phyloP scores from a whole-genome alignment of 768 basidiomycete genomes.

The Leccinum fibrillosum region DNA sequence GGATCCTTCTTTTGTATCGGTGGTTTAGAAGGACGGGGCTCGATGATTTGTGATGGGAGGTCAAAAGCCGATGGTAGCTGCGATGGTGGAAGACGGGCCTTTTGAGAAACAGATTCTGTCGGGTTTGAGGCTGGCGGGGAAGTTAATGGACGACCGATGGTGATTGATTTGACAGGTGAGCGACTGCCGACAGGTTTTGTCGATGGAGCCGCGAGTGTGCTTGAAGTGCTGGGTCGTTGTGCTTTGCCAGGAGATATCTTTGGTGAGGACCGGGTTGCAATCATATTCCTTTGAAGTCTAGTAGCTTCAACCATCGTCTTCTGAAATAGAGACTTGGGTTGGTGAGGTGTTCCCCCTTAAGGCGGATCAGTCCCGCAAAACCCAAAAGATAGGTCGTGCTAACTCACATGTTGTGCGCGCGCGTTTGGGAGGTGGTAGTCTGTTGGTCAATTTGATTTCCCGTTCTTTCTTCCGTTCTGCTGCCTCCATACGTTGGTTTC shows the following conservation, averaged over 20 bases:
- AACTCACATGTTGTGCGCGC: slow-evolving; percentile 57
- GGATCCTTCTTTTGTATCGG: slow-evolving; percentile 57
- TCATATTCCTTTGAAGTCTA: slow-evolving; percentile 62
- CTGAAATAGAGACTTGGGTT: slow-evolving; percentile 72
- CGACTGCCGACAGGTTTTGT: slow-evolving; percentile 32
- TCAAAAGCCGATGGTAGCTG: slow-evolving; percentile 10
- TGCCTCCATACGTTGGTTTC: slow-evolving; percentile 63
- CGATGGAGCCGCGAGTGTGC: slow-evolving; percentile 35
- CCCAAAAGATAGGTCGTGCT: slow-evolving; percentile 18
- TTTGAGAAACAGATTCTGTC: slow-evolving; percentile 10
- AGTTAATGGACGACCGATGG: slow-evolving; percentile 34
- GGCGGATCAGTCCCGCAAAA: slow-evolving; percentile 12
- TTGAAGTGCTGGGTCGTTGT: slow-evolving; percentile 35
- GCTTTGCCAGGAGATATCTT: slow-evolving; percentile 47
- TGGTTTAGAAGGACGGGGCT: slow-evolving; percentile 35
- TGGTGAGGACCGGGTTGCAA: slow-evolving; percentile 49
- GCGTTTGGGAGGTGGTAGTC: slow-evolving; percentile 64
- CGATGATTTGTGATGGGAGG: slow-evolving; percentile 18
- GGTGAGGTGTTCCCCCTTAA: slow-evolving; percentile 38
- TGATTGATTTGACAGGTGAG: slow-evolving; percentile 51
- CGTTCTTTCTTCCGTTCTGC: slow-evolving; percentile 75
- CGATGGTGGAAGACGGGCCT: slow-evolving; percentile 30
- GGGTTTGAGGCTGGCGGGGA: slow-evolving; percentile 14
- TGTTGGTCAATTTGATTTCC: slow-evolving; percentile 73
- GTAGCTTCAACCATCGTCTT: slow-evolving; percentile 71